Percentiles rank a stretch among this genome's conserved stretches.
Evolutionary conservation across 2,329 filamentous ascomycete genomes (phyloP).

Genomic region (Bipolaris oryzae): DNA sequence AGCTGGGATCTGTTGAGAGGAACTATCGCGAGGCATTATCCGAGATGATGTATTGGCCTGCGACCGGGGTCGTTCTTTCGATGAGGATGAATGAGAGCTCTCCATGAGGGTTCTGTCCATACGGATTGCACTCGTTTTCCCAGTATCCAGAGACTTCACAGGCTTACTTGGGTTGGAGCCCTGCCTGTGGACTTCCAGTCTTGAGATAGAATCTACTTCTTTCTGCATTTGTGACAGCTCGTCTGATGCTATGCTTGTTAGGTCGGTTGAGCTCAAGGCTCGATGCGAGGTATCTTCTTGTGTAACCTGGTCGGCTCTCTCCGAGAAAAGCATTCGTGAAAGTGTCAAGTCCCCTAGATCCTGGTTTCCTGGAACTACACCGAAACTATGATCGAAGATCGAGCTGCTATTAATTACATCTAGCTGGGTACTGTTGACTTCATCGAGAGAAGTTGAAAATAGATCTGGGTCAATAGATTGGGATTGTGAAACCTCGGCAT

Average conservation of each 20-base stretch:
- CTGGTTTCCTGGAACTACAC: slow-evolving; percentile 19
- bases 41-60: slow-evolving; percentile 43
- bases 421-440: background rate
- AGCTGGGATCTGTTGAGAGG: background rate
- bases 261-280: slow-evolving; percentile 3
- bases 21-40: slow-evolving; percentile 25
- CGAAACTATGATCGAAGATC: slow-evolving; percentile 7
- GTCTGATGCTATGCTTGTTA: slow-evolving; percentile 21
- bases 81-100: slow-evolving; percentile 12
- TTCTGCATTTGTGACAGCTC: slow-evolving; percentile 13
- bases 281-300: background rate
- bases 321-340: background rate
- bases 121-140: background rate
- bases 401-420: slow-evolving; percentile 9
- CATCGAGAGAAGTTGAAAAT: slow-evolving; percentile 9
- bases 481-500: background rate
- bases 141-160: background rate
- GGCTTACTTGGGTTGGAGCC: background rate
- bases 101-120: background rate
- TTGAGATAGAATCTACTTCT: background rate
- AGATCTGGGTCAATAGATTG: background rate
- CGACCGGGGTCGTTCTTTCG: slow-evolving; percentile 32
- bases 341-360: background rate
- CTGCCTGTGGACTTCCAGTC: background rate
- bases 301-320: background rate